Evolutionary conservation across 179 eudicot species (phyloP), one percentile per base, ranked within the genome.

Genomic region (Spinacia oleracea): DNA sequence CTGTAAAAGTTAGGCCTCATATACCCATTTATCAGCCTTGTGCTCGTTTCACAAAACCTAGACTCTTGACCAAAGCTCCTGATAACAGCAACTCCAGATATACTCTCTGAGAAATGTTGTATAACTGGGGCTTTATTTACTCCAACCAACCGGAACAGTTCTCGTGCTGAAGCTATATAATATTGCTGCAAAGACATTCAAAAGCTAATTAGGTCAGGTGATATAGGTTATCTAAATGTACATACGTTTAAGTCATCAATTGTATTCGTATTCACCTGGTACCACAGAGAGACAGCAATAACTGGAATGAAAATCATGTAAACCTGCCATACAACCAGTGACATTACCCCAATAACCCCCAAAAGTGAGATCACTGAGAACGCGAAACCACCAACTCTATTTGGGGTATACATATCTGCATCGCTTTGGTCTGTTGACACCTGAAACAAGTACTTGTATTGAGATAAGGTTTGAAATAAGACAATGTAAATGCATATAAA

Each of bases 281-380:
- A 87, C 84, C 86, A 88, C 38, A 86, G 71, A 80, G 86, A 86
- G 74, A 84, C 73, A 35, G 81, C 84, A 66, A 84, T 73, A 59
- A 88, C 80, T 0, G 92, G 92, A 66, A 89, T 83, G 77, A 92
- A 91, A 65, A 91, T 42, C 9, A 88, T 58, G 87, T 86, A 92
- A 67, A 91, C 90, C 85, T 91, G 93, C 97, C 96, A 92, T 9
- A 89, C 89, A 23, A 89, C 91, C 80, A 83, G 90, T 21, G 93
- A 92, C 93, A 92, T 92, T 6, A 92, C 86, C 12, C 76, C 88
- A 45, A 92, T 84, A 27, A 87, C 85, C 72, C 91, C 92, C 31
- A 92, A 53, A 50, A 92, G 97, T 75, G 85, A 87, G 67, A 91
- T 89, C 25, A 84, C 46, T 16, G 92, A 62, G 72, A 89, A 88